Evolutionary conservation across 345 rosid genomes (phyloP).

Genomic region (Ceriops decandra): DNA sequence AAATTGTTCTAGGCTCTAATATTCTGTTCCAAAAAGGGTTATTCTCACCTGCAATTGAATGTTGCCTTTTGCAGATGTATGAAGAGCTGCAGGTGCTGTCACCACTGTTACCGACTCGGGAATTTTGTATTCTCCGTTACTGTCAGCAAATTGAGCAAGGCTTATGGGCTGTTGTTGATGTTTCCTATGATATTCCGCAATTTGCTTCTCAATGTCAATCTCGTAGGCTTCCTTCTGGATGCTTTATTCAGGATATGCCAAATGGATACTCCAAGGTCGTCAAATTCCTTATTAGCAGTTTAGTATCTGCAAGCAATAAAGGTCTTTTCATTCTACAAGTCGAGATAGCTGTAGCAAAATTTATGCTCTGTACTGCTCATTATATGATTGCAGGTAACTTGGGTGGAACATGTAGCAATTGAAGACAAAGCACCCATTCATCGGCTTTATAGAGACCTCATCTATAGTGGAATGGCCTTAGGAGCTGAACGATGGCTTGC

Average conservation of each 20-base stretch:
- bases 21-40: constrained; percentile 1
- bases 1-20: neutral
- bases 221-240: constrained; percentile 82
- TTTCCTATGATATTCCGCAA: constrained; percentile 80
- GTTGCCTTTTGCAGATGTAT: constrained; percentile 47
- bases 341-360: neutral
- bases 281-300: constrained; percentile 9
- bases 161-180: constrained; percentile 77
- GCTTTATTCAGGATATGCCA: constrained; percentile 96
- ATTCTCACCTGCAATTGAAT: neutral
- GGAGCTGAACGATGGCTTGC: constrained; percentile 88
- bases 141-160: constrained; percentile 94
- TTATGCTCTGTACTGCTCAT: neutral
- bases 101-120: constrained; percentile 70
- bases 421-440: constrained; percentile 66
- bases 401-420: constrained; percentile 85
- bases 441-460: constrained; percentile 58
- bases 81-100: constrained; percentile 95
- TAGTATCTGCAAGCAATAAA: constrained; percentile 11
- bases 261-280: constrained; percentile 89
- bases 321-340: neutral
- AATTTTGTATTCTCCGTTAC: constrained; percentile 69
- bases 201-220: constrained; percentile 53
- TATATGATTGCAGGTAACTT: constrained; percentile 57
- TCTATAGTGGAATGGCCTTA: constrained; percentile 70